Percentiles rank a stretch among this genome's conserved stretches.
Conservation (phyloP, 805 yeast species). For the Suhomyces pyralidae region DNA sequence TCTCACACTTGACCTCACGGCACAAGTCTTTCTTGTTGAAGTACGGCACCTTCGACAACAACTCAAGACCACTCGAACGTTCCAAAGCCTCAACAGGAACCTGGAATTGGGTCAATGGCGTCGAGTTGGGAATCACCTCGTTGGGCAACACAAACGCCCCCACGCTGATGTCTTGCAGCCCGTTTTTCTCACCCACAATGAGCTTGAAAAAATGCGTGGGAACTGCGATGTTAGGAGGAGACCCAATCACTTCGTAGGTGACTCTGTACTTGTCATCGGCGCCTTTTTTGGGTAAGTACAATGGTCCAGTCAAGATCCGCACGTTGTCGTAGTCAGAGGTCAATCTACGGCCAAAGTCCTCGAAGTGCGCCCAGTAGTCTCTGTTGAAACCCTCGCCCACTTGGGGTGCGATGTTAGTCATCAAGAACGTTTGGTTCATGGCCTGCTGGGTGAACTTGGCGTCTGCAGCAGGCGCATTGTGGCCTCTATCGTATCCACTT, state of each 20-base stretch:
- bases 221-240: conserved; percentile 94
- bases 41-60: conserved; percentile 66
- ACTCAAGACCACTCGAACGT: conserved; percentile 78
- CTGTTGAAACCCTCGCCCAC: conserved; percentile 97
- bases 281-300: conserved; percentile 75
- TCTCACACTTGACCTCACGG: conserved; percentile 72
- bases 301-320: conserved; percentile 89
- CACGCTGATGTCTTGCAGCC: conserved; percentile 53
- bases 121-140: conserved; percentile 66
- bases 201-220: conserved; percentile 96
- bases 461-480: conserved; percentile 96
- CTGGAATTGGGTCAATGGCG: conserved; percentile 70
- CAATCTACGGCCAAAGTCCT: conserved; percentile 78
- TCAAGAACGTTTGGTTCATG: conserved; percentile 89
- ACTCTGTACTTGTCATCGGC: conserved; percentile 86
- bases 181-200: conserved; percentile 70
- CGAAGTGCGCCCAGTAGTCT: conserved; percentile 96
- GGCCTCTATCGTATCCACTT: conserved; percentile 95
- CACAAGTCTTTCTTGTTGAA: conserved; percentile 63
- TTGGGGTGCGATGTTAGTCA: conserved; percentile 94
- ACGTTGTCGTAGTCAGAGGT: conserved; percentile 72
- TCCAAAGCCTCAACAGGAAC: conserved; percentile 91
- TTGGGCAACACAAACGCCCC: conserved; percentile 96
- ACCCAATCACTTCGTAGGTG: conserved; percentile 88
- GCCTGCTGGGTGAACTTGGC: conserved; percentile 88